phyloP scores from a whole-genome alignment of 1,284 basidiomycete species.

The Tylopilus sp. region DNA sequence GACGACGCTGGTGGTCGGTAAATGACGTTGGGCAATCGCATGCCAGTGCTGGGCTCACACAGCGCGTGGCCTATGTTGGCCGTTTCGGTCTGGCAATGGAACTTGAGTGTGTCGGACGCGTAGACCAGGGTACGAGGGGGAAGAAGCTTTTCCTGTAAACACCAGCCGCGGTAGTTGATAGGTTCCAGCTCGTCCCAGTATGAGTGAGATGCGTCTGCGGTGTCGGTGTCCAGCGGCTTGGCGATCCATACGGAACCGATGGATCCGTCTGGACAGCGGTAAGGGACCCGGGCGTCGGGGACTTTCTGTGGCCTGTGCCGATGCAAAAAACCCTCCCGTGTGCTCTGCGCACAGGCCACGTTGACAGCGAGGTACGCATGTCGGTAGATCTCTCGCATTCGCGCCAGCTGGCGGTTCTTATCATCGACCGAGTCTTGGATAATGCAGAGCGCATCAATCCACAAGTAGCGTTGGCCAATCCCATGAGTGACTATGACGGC shows the following conservation, averaged over 20 bases:
- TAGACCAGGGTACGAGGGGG: background rate
- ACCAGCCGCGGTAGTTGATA: conserved; percentile 3
- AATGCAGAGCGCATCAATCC: conserved; percentile 5
- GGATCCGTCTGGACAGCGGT: background rate
- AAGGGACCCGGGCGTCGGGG: background rate
- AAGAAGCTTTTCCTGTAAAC: conserved; percentile 6
- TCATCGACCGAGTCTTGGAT: conserved; percentile 1
- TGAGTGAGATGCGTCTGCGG: background rate
- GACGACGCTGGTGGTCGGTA: background rate
- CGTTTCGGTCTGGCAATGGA: conserved; percentile 1
- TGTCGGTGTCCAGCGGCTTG: background rate
- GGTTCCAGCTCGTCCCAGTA: conserved; percentile 4
- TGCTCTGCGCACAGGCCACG: background rate
- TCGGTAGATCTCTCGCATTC: conserved; percentile 1
- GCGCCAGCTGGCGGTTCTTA: background rate
- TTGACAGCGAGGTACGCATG: background rate
- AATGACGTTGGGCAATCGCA: conserved; percentile 1
- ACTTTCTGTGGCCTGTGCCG: background rate
- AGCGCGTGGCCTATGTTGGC: conserved; percentile 1
- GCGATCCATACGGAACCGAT: conserved; percentile 3
- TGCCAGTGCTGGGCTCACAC: conserved; percentile 1
- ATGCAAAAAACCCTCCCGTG: background rate
- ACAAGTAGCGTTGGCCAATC: background rate
- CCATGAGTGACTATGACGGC: background rate
- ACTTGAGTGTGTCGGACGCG: conserved; percentile 3